phyloP scores from a whole-genome alignment of 495 filamentous ascomycete genomes.

The Lasiosphaeria miniovina region DNA sequence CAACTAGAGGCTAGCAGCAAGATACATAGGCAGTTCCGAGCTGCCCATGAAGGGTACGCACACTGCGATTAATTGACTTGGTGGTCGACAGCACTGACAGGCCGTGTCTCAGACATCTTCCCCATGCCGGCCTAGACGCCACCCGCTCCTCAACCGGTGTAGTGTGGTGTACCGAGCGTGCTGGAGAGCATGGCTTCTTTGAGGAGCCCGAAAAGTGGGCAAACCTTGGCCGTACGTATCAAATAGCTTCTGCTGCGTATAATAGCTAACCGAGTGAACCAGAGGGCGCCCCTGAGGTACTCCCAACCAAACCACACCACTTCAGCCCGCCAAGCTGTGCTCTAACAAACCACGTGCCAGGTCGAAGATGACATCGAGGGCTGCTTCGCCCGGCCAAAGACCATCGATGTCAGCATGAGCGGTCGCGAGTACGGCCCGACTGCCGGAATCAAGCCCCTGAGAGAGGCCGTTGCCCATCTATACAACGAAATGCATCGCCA shows the following conservation, averaged over 20 bases:
- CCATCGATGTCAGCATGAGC: conserved; percentile 70
- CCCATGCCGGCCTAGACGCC: conserved; percentile 86
- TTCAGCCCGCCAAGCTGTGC: not conserved
- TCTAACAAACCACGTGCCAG: conserved; percentile 6
- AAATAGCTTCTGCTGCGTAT: not conserved
- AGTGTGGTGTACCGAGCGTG: conserved; percentile 82
- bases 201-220: conserved; percentile 84
- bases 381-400: conserved; percentile 82
- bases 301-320: not conserved
- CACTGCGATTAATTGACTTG: not conserved
- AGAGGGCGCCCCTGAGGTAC: conserved; percentile 78
- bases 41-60: conserved; percentile 69
- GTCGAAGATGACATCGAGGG: conserved; percentile 90
- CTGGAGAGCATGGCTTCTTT: conserved; percentile 73
- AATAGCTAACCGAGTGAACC: not conserved
- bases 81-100: conserved; percentile 1
- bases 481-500: conserved; percentile 92
- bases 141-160: conserved; percentile 79
- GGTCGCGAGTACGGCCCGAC: conserved; percentile 91
- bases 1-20: conserved; percentile 67
- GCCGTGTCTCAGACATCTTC: conserved; percentile 53
- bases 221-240: conserved; percentile 67
- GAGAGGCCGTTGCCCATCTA: conserved; percentile 84
- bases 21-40: conserved; percentile 81
- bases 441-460: conserved; percentile 85